Evolutionary conservation across 2,329 filamentous ascomycete species (phyloP), one percentile per base, ranked within the genome.

Genomic region (Pseudogymnoascus sp.): DNA sequence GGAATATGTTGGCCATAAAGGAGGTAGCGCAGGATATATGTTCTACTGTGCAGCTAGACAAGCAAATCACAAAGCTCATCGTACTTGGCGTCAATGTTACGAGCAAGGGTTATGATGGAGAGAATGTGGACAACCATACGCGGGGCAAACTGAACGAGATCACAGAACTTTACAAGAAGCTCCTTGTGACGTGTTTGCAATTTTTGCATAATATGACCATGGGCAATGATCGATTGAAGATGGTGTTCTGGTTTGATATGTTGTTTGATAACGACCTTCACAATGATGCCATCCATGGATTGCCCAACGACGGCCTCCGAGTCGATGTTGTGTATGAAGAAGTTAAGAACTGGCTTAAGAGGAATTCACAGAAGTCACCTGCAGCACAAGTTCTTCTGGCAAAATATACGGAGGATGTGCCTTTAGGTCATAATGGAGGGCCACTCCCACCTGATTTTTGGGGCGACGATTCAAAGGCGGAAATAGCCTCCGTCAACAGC

Each of bases 171-270:
- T 88, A 85, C 72, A 88, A 88, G 68, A 87, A 87, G 69, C 75
- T 88, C 1, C 76, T 88, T 1, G 85, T 88, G 1, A 87, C 85
- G 0, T 84, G 83, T 2, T 74, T 88, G 11, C 86, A 88, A 69
- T 85, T 88, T 71, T 82, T 84, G 1, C 85, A 88, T 67, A 88
- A 88, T 71, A 87, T 86, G 84, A 86, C 84, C 0, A 85, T 85
- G 63, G 86, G 86, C 65, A 86, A 88, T 68, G 85, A 88, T 69
- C 77, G 86, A 37, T 87, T 87, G 73, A 88, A 88, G 71, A 88
- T 87, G 84, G 80, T 82, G 0, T 88, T 88, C 65, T 88, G 86
- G 85, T 83, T 82, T 63, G 83, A 85, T 62, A 83, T 87, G 29
- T 74, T 88, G 6, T 87, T 87, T 62, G 85, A 88, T 62, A 83